These are phyloP conservation scores for Clonostachys byssicola DNA, from an alignment of 2,329 filamentous ascomycete genomes.

Conservation along the genomic window DNA sequence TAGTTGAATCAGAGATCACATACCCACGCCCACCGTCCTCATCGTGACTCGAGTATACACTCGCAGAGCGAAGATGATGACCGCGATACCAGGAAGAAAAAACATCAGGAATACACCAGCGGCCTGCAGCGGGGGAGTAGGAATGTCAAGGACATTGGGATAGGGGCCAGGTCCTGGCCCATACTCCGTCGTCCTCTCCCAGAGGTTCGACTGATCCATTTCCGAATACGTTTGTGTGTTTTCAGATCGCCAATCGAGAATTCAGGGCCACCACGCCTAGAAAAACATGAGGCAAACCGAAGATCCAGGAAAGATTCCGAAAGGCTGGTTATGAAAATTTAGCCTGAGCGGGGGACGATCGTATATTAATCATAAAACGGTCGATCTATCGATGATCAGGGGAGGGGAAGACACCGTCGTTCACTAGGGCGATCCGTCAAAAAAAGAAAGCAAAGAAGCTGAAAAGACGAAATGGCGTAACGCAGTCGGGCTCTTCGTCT, in stretches of 20 bases:
- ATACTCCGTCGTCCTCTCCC: neutral
- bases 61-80: slow-evolving; percentile 12
- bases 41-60: slow-evolving; percentile 13
- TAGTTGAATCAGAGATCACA: neutral
- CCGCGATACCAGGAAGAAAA: slow-evolving; percentile 15
- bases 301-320: neutral
- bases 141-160: slow-evolving; percentile 14
- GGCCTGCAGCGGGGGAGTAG: slow-evolving; percentile 17
- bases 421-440: too few relatives aligned
- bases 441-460: too few relatives aligned
- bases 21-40: slow-evolving; percentile 17
- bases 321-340: neutral
- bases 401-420: too few relatives aligned
- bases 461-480: too few relatives aligned
- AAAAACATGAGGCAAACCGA: neutral
- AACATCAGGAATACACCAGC: slow-evolving; percentile 18
- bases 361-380: neutral
- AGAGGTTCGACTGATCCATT: slow-evolving; percentile 1
- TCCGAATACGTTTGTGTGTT: neutral
- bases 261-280: neutral
- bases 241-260: neutral
- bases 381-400: neutral
- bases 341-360: neutral
- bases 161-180: slow-evolving; percentile 1
- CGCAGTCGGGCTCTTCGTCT: too few relatives aligned